phyloP scores from a whole-genome alignment of 2,329 filamentous ascomycete species.

The Myotisia sp. region DNA sequence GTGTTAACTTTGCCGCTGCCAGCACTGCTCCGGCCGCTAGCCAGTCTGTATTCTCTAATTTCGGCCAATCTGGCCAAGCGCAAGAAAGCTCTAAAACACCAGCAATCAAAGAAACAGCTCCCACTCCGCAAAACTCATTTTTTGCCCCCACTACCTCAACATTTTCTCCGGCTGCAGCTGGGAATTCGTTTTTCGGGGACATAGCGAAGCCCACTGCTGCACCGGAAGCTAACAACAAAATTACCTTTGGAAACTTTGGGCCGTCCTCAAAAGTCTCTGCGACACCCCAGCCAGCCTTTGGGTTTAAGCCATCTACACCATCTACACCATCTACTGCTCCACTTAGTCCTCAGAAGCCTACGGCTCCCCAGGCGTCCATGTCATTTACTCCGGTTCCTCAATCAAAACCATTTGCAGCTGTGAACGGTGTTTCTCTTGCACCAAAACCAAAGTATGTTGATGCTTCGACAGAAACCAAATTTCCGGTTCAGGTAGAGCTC shows the following conservation, averaged over 20 bases:
- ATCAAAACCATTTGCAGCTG: neutral
- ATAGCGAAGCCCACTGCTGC: neutral
- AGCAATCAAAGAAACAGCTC: too few species aligned
- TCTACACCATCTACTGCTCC: slow-evolving; percentile 5
- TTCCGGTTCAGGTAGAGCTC: slow-evolving; percentile 5
- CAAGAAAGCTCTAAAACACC: too few species aligned
- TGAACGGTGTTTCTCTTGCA: slow-evolving; percentile 1
- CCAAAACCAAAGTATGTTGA: slow-evolving; percentile 6
- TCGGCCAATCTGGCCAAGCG: neutral
- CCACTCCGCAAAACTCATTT: neutral
- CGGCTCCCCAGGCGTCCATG: neutral
- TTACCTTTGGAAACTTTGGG: too few species aligned
- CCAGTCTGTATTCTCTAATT: too few species aligned
- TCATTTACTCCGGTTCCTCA: neutral
- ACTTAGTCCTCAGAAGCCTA: neutral
- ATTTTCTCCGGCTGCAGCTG: neutral
- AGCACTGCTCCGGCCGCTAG: too few species aligned
- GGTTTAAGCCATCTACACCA: neutral
- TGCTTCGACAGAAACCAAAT: slow-evolving; percentile 6
- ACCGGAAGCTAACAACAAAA: slow-evolving; percentile 1
- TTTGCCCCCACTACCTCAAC: slow-evolving; percentile 1
- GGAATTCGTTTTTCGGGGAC: slow-evolving; percentile 5
- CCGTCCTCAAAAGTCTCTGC: too few species aligned
- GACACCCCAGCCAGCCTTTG: neutral
- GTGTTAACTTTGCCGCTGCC: too few species aligned